Base-by-base conservation (phyloP, 2,329 filamentous ascomycete species). In the Apiospora kogelbergensis region DNA sequence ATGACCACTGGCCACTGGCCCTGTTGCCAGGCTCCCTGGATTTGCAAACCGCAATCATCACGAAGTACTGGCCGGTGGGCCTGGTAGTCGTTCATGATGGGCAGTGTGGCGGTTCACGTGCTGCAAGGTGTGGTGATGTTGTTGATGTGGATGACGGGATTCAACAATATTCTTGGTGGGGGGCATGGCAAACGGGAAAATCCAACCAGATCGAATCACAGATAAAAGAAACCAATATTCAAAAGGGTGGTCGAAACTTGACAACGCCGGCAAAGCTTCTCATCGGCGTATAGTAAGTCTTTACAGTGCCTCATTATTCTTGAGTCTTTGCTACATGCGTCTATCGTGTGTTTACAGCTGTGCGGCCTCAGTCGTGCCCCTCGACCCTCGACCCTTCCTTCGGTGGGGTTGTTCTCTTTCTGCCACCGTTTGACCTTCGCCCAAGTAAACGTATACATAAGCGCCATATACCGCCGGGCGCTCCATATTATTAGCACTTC, bases 11-110 rank as follows among this genome's bases (percentile, higher is more conserved):
- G 72, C 87, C 87, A 90, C 76, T 86, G 86, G 66, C 83, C 81
- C 67, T 87, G 85, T 48, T 81, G 80, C 68, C 87, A 90, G 67
- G 86, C 86, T 17, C 83, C 81, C 78, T 88, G 84, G 11, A 90
- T 81, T 79, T 87, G 84, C 66, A 86, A 22, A 10, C 71, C 70
- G 1, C 71, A 72, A 13, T 68, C 68, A 6, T 65, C 33, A 60
- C 72, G 73, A 42, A 76, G 66, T 15, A 71, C 24, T 5, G 71
- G 68, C 66, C 65, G 63, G 7, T 65, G 63, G 30, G 41, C 63
- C 63, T 13, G 9, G 67, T 69, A 68, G 7, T 66, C 69, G 45
- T 66, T 70, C 71, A 73, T 73, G n/a, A 44, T 66, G 65, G 66
- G 20, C 13, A 42, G n/a, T 66, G 26, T 64, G 53, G 46, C 13